These are phyloP conservation scores for Venturia asperata DNA, from an alignment of 2,329 filamentous ascomycete genomes.

Conservation along the genomic window DNA sequence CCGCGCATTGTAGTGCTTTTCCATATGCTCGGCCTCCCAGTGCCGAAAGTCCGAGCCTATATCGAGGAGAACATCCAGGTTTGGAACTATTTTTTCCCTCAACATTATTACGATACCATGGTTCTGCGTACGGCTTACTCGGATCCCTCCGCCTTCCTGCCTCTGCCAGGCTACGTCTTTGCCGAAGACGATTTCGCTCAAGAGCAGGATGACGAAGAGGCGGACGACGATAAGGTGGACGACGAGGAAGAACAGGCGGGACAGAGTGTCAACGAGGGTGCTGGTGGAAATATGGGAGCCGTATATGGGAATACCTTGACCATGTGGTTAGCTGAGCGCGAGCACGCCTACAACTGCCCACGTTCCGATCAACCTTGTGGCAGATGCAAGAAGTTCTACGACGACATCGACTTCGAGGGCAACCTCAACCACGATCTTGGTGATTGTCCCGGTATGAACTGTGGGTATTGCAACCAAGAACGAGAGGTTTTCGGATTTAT, in stretches of 20 bases:
- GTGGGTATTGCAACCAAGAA: background rate
- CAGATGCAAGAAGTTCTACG: background rate
- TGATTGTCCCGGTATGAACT: background rate
- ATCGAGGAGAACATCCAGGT: background rate
- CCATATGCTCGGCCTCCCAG: background rate
- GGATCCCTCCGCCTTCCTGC: background rate
- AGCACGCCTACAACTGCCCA: background rate
- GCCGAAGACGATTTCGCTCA: background rate
- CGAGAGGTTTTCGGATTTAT: background rate
- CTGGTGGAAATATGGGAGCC: background rate
- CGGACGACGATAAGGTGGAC: background rate
- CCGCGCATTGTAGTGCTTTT: background rate
- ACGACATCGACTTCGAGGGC: background rate
- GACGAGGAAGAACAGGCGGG: background rate
- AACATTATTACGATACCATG: background rate
- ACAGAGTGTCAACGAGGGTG: background rate
- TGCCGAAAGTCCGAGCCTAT: background rate
- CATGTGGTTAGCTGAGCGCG: background rate
- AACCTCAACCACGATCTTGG: background rate
- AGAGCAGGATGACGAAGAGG: background rate
- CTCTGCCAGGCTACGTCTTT: background rate
- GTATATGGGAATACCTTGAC: background rate
- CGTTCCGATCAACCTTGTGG: background rate
- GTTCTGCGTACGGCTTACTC: no score
- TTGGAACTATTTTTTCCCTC: background rate